A percentile compares a stretch with the other conserved stretches of the same genome.
These are phyloP conservation scores for Calonectria pseudoturangicola DNA, from an alignment of 2,329 filamentous ascomycete genomes.

Conservation along the genomic window DNA sequence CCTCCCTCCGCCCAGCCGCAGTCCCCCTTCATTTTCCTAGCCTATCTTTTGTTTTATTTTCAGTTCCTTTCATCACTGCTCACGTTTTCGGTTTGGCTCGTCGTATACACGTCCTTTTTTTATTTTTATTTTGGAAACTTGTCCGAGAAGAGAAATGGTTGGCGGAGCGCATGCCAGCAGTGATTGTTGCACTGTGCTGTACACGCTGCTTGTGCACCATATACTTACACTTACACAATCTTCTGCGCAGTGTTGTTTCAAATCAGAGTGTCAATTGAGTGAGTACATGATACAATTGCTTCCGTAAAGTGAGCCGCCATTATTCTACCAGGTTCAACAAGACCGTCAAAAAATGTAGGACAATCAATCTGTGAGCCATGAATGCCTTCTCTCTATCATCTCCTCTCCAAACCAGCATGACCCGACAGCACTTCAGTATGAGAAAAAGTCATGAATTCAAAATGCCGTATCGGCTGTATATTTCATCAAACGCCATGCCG, in stretches of 20 bases:
- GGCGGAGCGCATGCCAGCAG: not conserved
- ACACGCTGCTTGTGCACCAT: not conserved
- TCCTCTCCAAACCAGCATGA: slow-evolving; percentile 33
- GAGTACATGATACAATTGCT: not conserved
- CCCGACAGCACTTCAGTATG: slow-evolving; percentile 51
- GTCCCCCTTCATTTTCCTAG: not conserved
- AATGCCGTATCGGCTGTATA: slow-evolving; percentile 48
- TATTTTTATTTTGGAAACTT: not conserved
- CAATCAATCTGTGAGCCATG: not conserved
- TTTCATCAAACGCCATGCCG: slow-evolving; percentile 51
- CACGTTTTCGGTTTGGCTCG: not conserved
- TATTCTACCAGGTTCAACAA: not conserved
- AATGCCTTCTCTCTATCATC: not conserved
- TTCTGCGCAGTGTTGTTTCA: not conserved
- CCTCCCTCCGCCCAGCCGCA: not conserved
- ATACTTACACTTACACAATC: not conserved
- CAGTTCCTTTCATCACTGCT: not conserved
- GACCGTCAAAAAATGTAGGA: not conserved
- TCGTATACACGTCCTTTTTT: slow-evolving; percentile 3
- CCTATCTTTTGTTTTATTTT: not conserved
- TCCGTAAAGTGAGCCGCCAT: not conserved
- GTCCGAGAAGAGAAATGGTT: slow-evolving; percentile 11
- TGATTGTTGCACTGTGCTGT: not conserved
- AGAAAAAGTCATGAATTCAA: slow-evolving; percentile 46
- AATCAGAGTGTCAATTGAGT: not conserved